These are phyloP conservation scores for Vigna nakashimae DNA, from an alignment of 306 rosid genomes.

Conservation along the genomic window DNA sequence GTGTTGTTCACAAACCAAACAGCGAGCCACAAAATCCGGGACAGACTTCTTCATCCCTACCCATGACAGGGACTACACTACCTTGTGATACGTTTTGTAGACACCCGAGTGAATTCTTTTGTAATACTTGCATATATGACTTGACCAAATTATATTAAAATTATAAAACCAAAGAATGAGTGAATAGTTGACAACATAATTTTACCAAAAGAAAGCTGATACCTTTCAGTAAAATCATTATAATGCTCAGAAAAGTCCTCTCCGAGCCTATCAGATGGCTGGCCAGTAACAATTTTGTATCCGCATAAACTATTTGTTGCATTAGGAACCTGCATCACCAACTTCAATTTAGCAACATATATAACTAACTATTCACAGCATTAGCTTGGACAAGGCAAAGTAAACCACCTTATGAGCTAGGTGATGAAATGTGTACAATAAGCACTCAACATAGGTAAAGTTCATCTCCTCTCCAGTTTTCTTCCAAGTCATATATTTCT, in stretches of 20 bases:
- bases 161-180: slow-evolving; percentile 27
- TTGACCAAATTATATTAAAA: neutral
- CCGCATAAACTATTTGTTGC: slow-evolving; percentile 98
- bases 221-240: slow-evolving; percentile 92
- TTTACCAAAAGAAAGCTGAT: slow-evolving; percentile 27
- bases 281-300: slow-evolving; percentile 96
- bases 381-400: slow-evolving; percentile 35
- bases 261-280: slow-evolving; percentile 99
- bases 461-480: slow-evolving; percentile 95
- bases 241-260: slow-evolving; percentile 87
- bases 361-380: slow-evolving; percentile 17
- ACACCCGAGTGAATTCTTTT: neutral
- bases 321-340: slow-evolving; percentile 83
- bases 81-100: no score
- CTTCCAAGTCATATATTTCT: slow-evolving; percentile 92
- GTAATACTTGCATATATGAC: slow-evolving; percentile 23
- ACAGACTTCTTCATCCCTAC: no score
- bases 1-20: no score
- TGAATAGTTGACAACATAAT: neutral
- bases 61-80: no score
- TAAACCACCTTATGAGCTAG: slow-evolving; percentile 85
- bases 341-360: slow-evolving; percentile 28
- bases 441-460: slow-evolving; percentile 93
- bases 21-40: no score
- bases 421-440: slow-evolving; percentile 93